Conservation (phyloP, 2,329 filamentous ascomycete genomes). For the Trichoderma koningii region DNA sequence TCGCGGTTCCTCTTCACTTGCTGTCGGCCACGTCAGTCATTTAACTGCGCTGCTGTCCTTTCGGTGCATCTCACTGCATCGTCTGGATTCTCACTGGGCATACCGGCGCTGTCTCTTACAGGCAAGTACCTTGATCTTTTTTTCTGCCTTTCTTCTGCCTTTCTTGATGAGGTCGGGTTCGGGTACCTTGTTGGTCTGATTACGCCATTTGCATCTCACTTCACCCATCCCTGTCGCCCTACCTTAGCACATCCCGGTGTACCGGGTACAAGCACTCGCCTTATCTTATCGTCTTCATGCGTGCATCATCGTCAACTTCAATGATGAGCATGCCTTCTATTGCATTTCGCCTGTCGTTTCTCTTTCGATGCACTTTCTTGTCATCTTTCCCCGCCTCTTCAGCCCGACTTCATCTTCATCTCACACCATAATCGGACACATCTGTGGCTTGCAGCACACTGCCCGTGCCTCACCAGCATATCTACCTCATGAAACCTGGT, state of each 20-base stretch:
- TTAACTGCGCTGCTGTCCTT: conserved; percentile 8
- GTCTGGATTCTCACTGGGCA: not conserved
- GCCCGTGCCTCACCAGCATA: not conserved
- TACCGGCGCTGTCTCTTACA: conserved; percentile 7
- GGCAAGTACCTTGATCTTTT: not conserved
- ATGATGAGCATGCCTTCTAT: not conserved
- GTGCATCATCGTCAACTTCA: not conserved
- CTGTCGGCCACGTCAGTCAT: not conserved
- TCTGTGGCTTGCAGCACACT: not conserved
- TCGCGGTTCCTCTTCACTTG: not conserved
- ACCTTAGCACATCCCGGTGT: not conserved
- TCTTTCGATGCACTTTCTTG: not conserved
- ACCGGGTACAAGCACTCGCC: not conserved
- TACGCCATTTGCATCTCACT: conserved; percentile 14
- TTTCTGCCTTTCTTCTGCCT: not conserved
- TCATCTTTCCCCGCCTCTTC: not conserved
- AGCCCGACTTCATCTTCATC: not conserved
- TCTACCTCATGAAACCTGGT: not conserved
- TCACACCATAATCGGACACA: not conserved
- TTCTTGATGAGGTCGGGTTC: not conserved
- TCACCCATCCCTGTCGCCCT: conserved; percentile 1
- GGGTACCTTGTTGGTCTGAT: not conserved
- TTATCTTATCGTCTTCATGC: conserved; percentile 18
- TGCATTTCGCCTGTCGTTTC: not conserved
- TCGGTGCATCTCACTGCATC: conserved; percentile 20